Base-by-base conservation (phyloP, 805 yeast species). In the Wickerhamiella bombiphila region DNA sequence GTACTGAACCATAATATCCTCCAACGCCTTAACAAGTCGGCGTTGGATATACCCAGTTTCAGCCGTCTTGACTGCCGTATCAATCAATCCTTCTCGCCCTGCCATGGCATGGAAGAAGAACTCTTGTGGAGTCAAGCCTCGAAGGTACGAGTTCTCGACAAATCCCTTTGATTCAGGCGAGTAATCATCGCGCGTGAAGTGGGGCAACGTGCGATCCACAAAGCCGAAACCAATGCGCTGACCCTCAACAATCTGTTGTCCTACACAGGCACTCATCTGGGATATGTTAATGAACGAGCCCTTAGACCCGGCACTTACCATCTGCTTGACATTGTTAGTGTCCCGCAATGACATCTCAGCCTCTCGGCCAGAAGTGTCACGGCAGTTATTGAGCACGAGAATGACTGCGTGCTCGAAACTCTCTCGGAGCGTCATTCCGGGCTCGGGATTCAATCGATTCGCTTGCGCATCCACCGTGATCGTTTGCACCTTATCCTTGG, bases 71-170 rank as follows among this genome's bases (percentile, higher is more conserved):
- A 91, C 99, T 13, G 99, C 99, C 39, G 99, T 91, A 70, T 91
- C 99, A 58, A 91, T 93, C 57, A 91, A 69, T 69, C 99, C 99
- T 66, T 91, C 99, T 72, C 99, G 83, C 68, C 99, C 99, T 56
- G 98, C 97, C 95, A 91, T 91, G 37, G 97, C 96, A 59, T 91
- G 99, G 78, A 91, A 91, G 59, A 91, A 86, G 60, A 91, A 91
- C 60, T 91, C 99, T 61, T 91, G 97, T 24, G 99, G 98, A 4
- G 98, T 86, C 54, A 91, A 69, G 28, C 99, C 99, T 67, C 97
- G 76, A 56, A 88, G 69, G 56, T 91, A 91, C 11, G 98, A 91
- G 58, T 91, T 91, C 60, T 93, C 95, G 43, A 91, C 94, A 53
- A 91, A 91, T 50, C 99, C 99, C 58, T 85, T 85, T 3, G 97